Base-by-base conservation (phyloP, 23 red algal genomes). In the Gracilaria gracilis region DNA sequence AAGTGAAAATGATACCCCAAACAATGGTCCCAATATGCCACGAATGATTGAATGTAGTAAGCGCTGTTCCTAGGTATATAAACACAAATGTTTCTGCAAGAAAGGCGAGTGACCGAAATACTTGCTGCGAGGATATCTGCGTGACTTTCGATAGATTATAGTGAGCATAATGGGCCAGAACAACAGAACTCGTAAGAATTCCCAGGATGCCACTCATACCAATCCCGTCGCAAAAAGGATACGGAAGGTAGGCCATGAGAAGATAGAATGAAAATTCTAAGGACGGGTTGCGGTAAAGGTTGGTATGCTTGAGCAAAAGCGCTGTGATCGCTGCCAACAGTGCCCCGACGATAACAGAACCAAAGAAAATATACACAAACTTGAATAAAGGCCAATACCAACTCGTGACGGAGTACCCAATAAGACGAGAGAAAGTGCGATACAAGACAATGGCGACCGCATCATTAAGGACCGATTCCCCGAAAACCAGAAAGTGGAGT, bases 11-110 rank as follows among this genome's bases (percentile, higher is more conserved):
- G 53, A 96, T 99, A 34, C 94, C 94, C 88, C 88, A 96, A 19
- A 95, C 78, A 62, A 99, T 88, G 13, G 92, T 96, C 35, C 64
- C 57, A 48, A 95, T 65, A 82, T 99, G 92, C 97, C 97, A 99
- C 16, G 84, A 85, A 87, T 96, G 94, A 54, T 81, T 67, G 62
- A 99, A 99, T 6, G 90, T 94, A 37, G 97, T 99, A 35, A 99
- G 67, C 47, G 97, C 97, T 17, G 93, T 87, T 11, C 97, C 97
- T 34, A 99, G 64, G 82, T 96, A 99, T 24, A 99, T 88, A 79
- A 99, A 99, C 39, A 99, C 90, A 92, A 99, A 99, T 42, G 97
- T 96, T 84, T 99, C 97, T 1, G 94, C 94, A 33, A 96, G 76
- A 80, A 91, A 96, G 12, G 97, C 88, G 42, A 99, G 85, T 57